Conservation (phyloP, 352 stramenopile species). For the Thraustotheca clavata region DNA sequence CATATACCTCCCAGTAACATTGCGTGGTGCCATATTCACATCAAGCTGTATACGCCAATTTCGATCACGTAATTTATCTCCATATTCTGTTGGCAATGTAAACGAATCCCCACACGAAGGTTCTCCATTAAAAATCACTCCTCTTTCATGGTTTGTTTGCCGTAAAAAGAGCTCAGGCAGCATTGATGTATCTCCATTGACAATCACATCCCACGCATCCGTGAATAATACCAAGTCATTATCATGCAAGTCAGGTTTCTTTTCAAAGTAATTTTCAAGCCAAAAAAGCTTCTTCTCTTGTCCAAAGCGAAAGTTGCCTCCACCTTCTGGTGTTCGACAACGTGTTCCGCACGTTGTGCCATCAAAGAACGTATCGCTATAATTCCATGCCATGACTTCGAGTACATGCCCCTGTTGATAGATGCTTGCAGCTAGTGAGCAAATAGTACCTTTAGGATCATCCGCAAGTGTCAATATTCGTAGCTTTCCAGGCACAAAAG, state of each 20-base stretch:
- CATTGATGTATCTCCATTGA: background rate
- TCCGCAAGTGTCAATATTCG: slow-evolving; percentile 8
- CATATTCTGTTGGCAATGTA: background rate
- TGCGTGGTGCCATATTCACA: background rate
- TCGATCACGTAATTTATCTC: slow-evolving; percentile 1
- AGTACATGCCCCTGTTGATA: background rate
- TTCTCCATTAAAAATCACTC: slow-evolving; percentile 17
- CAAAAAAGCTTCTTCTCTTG: slow-evolving; percentile 15
- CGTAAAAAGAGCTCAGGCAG: slow-evolving; percentile 1
- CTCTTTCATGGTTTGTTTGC: background rate
- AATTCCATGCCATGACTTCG: slow-evolving; percentile 8
- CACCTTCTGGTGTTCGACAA: background rate
- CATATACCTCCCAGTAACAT: background rate
- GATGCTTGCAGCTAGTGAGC: background rate
- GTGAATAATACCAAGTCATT: slow-evolving; percentile 19
- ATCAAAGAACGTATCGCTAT: slow-evolving; percentile 13
- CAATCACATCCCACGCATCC: slow-evolving; percentile 17
- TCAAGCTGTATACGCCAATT: background rate
- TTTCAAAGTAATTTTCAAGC: slow-evolving; percentile 11
- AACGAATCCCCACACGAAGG: slow-evolving; percentile 19
- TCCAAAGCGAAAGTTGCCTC: background rate
- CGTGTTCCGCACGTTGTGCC: background rate
- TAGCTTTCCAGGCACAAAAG: background rate
- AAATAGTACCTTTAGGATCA: background rate
- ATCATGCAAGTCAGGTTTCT: slow-evolving; percentile 13